Conservation (phyloP, 495 filamentous ascomycete species). For the Penicillium roqueforti region DNA sequence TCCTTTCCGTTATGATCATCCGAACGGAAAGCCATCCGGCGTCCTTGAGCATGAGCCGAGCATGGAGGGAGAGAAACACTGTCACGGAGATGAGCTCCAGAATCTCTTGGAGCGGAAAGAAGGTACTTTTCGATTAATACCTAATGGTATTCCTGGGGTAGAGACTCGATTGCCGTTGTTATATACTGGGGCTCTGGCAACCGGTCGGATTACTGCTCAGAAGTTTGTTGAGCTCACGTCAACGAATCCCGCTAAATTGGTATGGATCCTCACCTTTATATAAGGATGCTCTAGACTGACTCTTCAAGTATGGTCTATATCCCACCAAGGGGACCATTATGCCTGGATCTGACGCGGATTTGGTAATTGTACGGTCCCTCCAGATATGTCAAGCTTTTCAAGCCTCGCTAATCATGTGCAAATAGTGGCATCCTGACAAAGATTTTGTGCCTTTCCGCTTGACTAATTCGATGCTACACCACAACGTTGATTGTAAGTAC, state of each 20-base stretch:
- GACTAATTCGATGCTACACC: conserved; percentile 53
- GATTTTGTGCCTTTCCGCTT: conserved; percentile 25
- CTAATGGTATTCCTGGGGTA: conserved; percentile 58
- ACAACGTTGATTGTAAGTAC: conserved; percentile 51
- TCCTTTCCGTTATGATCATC: conserved; percentile 48
- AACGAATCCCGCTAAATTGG: conserved; percentile 55
- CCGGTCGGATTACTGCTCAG: not conserved
- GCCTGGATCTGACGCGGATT: conserved; percentile 50
- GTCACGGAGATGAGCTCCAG: not conserved
- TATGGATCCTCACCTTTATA: too few relatives aligned
- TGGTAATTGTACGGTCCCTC: conserved; percentile 34
- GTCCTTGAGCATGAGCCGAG: not conserved
- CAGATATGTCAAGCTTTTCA: too few relatives aligned
- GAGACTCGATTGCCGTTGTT: conserved; percentile 54
- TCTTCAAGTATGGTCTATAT: conserved; percentile 54
- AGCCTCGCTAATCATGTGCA: too few relatives aligned
- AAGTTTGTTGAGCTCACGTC: conserved; percentile 55
- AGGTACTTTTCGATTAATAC: conserved; percentile 30
- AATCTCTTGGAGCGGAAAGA: conserved; percentile 16
- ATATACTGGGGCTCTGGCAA: not conserved
- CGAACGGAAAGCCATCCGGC: conserved; percentile 14
- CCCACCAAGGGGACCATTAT: conserved; percentile 51
- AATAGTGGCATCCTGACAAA: not conserved
- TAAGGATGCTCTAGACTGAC: too few relatives aligned
- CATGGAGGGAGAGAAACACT: not conserved